Evolutionary conservation across 306 rosid species (phyloP).

Genomic region (Echinosophora koreensis): DNA sequence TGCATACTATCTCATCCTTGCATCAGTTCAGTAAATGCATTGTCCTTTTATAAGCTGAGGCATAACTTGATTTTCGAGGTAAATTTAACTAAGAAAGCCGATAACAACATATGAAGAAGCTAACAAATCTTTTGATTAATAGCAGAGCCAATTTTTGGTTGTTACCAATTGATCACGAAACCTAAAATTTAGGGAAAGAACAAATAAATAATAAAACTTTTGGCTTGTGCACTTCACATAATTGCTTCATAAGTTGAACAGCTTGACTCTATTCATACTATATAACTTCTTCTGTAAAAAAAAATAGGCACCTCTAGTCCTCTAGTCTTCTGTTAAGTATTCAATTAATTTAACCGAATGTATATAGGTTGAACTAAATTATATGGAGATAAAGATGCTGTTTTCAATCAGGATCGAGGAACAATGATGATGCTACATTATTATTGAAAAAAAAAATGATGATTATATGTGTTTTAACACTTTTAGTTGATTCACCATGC

Average conservation of each 20-base stretch:
- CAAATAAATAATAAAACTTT: constrained; percentile 9
- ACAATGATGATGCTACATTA: constrained; percentile 16
- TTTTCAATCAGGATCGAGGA: constrained; percentile 32
- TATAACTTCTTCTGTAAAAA: constrained; percentile 30
- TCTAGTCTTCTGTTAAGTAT: constrained; percentile 20
- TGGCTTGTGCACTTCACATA: constrained; percentile 1
- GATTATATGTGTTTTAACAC: constrained; percentile 31
- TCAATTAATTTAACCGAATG: neutral
- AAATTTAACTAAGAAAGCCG: neutral
- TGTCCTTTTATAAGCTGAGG: neutral
- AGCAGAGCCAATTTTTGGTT: constrained; percentile 18
- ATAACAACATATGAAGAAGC: constrained; percentile 2
- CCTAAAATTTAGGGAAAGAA: constrained; percentile 10
- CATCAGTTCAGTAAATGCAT: neutral
- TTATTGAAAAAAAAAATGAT: neutral
- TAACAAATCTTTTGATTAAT: constrained; percentile 10
- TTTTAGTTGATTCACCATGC: constrained; percentile 35
- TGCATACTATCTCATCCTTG: constrained; percentile 17
- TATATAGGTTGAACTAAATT: constrained; percentile 4
- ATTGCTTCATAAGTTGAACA: constrained; percentile 24
- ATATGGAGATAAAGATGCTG: neutral
- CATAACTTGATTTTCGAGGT: constrained; percentile 25
- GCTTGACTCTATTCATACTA: constrained; percentile 24
- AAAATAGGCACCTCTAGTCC: constrained; percentile 5
- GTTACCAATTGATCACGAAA: constrained; percentile 1